Base-by-base conservation (phyloP, 2,329 filamentous ascomycete genomes). In the Colletotrichum caudatum region DNA sequence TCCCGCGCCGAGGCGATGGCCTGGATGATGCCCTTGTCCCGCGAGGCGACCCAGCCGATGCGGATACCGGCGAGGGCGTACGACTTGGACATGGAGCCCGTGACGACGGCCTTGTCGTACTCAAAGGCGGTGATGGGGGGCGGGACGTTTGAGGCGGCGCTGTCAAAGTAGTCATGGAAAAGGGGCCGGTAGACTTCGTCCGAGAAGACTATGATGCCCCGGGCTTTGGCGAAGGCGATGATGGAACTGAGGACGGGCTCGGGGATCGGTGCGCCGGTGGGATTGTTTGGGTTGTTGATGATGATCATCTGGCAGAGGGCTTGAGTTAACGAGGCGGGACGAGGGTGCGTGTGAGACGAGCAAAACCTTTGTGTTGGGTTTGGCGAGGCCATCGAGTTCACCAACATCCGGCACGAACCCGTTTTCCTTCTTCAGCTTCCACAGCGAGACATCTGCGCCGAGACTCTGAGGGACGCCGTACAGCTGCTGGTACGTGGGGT, bases 121-220 rank as follows among this genome's bases (percentile, higher is more conserved):
- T 90, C 91, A 54, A 96, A 83, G 0, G 92, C 89, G 0, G 94
- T 84, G 14, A 91, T 85, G 0, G 93, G 94, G 0, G 92, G 91
- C 2, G 88, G 92, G 57, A 63, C 65, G 67, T 88, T 87, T 26
- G 86, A 75, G 69, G 75, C 75, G 41, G 75, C 75, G 39, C 88
- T 84, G 41, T 85, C 79, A 0, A 88, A 86, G 3, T 82, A 76
- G 64, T 88, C 88, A 80, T 97, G 93, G 83, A 94, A 97, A 3
- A 97, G 84, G 0, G 94, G 94, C 1, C 93, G 88, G 80, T 95
- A 97, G 33, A 96, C 94, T 82, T 97, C 94, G 77, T 97, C 93
- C 9, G 88, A 88, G 69, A 95, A 84, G 64, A 97, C 83, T 60
- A 88, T 89, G 66, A 96, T 90, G 65, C 87, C 84, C 48, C 89